These are phyloP conservation scores for Vitis rotundifolia DNA, from an alignment of 164 flowering plant genomes.

Conservation along the genomic window DNA sequence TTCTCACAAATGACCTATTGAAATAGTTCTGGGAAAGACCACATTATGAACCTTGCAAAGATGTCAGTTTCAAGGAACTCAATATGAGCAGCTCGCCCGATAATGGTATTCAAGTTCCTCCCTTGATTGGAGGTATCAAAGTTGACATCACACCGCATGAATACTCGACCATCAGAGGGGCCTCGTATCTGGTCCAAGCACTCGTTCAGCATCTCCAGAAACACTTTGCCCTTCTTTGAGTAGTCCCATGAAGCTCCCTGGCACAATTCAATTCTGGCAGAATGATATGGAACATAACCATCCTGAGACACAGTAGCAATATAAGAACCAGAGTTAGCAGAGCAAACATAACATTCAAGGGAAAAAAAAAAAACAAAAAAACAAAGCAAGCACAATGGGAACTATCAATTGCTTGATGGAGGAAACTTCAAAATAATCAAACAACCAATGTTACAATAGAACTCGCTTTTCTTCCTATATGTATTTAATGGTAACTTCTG, in stretches of 20 bases:
- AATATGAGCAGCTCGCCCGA: constrained; percentile 96
- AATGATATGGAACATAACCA: constrained; percentile 98
- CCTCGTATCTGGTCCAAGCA: constrained; percentile 93
- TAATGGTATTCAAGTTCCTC: constrained; percentile 72
- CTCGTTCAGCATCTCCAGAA: constrained; percentile 86
- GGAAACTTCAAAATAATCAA: too few species aligned
- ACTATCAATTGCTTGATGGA: too few species aligned
- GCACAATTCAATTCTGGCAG: constrained; percentile 90
- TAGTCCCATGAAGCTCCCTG: constrained; percentile 73
- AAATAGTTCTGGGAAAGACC: constrained; percentile 92
- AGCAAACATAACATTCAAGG: background rate
- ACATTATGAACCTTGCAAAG: constrained; percentile 87
- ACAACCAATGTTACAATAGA: too few species aligned
- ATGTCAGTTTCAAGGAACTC: constrained; percentile 89
- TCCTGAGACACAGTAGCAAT: constrained; percentile 53
- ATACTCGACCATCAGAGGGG: constrained; percentile 64
- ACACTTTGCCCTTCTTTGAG: constrained; percentile 72
- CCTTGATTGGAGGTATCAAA: constrained; percentile 83
- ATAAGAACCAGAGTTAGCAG: background rate
- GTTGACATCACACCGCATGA: constrained; percentile 95
- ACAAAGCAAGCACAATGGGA: too few species aligned
- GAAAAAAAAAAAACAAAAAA: too few species aligned
- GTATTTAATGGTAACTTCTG: too few species aligned
- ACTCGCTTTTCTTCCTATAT: too few species aligned
- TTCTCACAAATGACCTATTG: constrained; percentile 21